Evolutionary conservation across 2,329 filamentous ascomycete genomes (phyloP).

Genomic region (Scytalidium sp.): DNA sequence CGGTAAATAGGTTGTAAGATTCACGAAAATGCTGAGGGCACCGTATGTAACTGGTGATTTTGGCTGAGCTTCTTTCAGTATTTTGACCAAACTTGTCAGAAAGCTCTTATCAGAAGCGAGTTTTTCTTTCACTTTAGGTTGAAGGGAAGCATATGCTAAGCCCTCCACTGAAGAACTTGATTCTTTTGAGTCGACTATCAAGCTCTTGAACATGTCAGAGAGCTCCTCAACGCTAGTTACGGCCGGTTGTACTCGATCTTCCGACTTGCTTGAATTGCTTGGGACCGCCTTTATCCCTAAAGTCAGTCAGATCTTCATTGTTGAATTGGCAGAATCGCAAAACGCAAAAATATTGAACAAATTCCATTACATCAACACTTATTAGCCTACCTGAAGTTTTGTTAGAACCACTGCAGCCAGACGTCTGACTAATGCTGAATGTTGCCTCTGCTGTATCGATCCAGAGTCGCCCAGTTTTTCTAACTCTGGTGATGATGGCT

Average conservation of each 20-base stretch:
- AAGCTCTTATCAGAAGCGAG: conserved; percentile 68
- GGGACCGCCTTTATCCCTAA: conserved; percentile 30
- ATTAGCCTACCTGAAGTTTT: conserved; percentile 61
- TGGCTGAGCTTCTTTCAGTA: conserved; percentile 54
- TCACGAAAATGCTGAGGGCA: conserved; percentile 78
- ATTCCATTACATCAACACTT: too few species aligned
- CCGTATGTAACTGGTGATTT: conserved; percentile 78
- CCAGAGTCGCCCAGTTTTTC: conserved; percentile 22
- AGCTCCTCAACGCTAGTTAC: conserved; percentile 65
- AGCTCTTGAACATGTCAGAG: conserved; percentile 60
- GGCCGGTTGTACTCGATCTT: conserved; percentile 43
- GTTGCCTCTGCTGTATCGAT: conserved; percentile 31
- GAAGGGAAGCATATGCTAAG: conserved; percentile 85
- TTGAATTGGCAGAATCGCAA: conserved; percentile 9
- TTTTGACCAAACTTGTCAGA: conserved; percentile 65
- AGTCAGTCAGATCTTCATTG: conserved; percentile 27
- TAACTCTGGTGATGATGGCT: conserved; percentile 14
- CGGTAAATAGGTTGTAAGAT: conserved; percentile 79
- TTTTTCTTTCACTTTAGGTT: conserved; percentile 79
- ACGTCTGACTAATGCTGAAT: conserved; percentile 60
- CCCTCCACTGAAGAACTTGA: conserved; percentile 79
- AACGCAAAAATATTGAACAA: too few species aligned
- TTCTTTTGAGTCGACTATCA: conserved; percentile 59
- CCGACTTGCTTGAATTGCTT: conserved; percentile 20
- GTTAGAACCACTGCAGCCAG: conserved; percentile 73